Evolutionary conservation across 441 rosid genomes (phyloP).

Genomic region (Syzygium syzygioides): DNA sequence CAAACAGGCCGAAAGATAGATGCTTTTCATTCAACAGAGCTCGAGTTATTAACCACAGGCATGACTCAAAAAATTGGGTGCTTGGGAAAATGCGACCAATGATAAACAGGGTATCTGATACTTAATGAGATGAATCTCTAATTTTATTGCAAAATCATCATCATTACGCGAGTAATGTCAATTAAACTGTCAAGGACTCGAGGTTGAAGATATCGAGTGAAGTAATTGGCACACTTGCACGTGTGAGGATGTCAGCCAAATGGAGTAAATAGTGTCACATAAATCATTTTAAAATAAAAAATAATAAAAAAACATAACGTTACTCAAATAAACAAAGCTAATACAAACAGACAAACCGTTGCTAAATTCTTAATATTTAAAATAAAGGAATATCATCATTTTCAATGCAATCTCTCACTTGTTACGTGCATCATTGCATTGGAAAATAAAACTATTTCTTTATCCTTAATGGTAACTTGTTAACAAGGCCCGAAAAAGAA

Average conservation of each 20-base stretch:
- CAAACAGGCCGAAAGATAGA: too few relatives aligned
- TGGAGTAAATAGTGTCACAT: neutral
- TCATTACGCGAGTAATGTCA: neutral
- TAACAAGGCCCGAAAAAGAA: too few relatives aligned
- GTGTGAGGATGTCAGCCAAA: neutral
- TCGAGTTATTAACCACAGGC: too few relatives aligned
- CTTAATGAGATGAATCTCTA: neutral
- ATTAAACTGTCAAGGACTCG: too few relatives aligned
- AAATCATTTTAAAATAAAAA: neutral
- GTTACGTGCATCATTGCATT: neutral
- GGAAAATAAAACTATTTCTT: neutral
- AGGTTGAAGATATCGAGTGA: too few relatives aligned
- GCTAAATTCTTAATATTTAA: neutral
- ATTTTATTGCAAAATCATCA: neutral
- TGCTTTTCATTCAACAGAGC: too few relatives aligned
- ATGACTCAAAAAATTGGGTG: too few relatives aligned
- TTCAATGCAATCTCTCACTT: neutral
- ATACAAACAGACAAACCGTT: neutral
- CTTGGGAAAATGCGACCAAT: neutral
- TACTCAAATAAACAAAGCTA: neutral
- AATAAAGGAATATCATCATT: neutral
- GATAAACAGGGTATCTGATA: neutral
- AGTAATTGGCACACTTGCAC: too few relatives aligned
- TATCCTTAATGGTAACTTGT: too few relatives aligned
- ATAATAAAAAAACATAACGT: neutral